Conservation (phyloP, 768 basidiomycete species). For the Suillus lakei region DNA sequence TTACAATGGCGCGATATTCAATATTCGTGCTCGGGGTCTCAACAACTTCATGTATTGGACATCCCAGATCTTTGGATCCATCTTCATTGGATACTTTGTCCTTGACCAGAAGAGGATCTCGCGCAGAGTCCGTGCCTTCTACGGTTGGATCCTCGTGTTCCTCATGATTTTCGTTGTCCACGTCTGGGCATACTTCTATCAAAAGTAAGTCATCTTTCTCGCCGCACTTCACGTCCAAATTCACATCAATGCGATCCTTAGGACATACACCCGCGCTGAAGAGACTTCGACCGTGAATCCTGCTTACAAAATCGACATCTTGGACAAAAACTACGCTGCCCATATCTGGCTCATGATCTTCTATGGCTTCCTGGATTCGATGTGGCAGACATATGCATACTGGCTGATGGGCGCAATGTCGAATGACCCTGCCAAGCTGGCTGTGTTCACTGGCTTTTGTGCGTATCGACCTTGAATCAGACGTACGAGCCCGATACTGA, state of each 20-base stretch:
- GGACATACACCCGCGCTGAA: constrained; percentile 59
- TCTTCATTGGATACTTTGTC: constrained; percentile 66
- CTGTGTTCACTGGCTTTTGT: constrained; percentile 86
- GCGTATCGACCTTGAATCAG: constrained; percentile 33
- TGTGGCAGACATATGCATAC: constrained; percentile 86
- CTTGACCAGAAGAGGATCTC: constrained; percentile 62
- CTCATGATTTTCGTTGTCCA: constrained; percentile 71
- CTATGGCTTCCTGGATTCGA: constrained; percentile 78
- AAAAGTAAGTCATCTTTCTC: constrained; percentile 55
- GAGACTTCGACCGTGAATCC: constrained; percentile 46
- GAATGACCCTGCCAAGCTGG: constrained; percentile 78
- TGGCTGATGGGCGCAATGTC: constrained; percentile 91
- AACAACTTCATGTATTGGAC: constrained; percentile 85
- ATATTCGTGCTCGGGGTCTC: constrained; percentile 77
- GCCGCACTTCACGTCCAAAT: background rate
- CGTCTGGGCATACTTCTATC: constrained; percentile 81
- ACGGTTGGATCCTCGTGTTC: constrained; percentile 70
- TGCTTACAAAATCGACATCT: constrained; percentile 58
- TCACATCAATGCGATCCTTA: constrained; percentile 15
- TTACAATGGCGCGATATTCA: constrained; percentile 78
- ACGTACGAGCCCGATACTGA: constrained; percentile 5
- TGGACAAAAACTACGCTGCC: constrained; percentile 56
- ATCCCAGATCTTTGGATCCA: constrained; percentile 75
- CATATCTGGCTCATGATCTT: constrained; percentile 70
- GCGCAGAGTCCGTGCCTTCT: constrained; percentile 72